These are phyloP conservation scores for Platanthera zijinensis DNA, from an alignment of 106 monocot genomes.

Conservation along the genomic window DNA sequence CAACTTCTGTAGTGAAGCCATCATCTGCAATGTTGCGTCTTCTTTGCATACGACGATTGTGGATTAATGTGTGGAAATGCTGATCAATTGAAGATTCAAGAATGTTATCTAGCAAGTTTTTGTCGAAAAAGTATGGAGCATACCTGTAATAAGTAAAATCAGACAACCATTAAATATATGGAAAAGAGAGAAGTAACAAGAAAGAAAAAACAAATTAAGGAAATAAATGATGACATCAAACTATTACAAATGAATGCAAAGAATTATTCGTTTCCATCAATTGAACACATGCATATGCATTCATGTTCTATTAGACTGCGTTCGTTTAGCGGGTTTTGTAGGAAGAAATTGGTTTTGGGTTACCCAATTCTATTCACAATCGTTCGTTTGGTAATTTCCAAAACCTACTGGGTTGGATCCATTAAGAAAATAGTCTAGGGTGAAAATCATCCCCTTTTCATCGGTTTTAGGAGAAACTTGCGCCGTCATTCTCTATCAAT, in stretches of 20 bases:
- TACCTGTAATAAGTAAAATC: slow-evolving; percentile 44
- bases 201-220: not conserved
- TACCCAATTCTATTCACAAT: too few species aligned
- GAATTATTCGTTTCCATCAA: not conserved
- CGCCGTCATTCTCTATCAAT: too few species aligned
- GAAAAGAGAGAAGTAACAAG: not conserved
- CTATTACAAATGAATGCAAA: not conserved
- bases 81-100: slow-evolving; percentile 97
- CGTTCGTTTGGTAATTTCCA: too few species aligned
- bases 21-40: slow-evolving; percentile 70
- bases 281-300: not conserved
- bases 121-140: slow-evolving; percentile 98
- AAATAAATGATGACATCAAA: not conserved
- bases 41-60: slow-evolving; percentile 51
- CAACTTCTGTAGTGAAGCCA: slow-evolving; percentile 50
- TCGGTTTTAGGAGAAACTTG: too few species aligned
- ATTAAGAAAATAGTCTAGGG: too few species aligned
- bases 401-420: too few species aligned
- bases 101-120: slow-evolving; percentile 85
- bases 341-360: too few species aligned
- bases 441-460: too few species aligned
- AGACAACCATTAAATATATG: not conserved
- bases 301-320: not conserved
- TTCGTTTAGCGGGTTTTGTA: too few species aligned
- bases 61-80: slow-evolving; percentile 84